A percentile compares a stretch with the other conserved stretches of the same genome.
Conservation (phyloP, 2,329 filamentous ascomycete genomes). For the Colletotrichum scovillei region DNA sequence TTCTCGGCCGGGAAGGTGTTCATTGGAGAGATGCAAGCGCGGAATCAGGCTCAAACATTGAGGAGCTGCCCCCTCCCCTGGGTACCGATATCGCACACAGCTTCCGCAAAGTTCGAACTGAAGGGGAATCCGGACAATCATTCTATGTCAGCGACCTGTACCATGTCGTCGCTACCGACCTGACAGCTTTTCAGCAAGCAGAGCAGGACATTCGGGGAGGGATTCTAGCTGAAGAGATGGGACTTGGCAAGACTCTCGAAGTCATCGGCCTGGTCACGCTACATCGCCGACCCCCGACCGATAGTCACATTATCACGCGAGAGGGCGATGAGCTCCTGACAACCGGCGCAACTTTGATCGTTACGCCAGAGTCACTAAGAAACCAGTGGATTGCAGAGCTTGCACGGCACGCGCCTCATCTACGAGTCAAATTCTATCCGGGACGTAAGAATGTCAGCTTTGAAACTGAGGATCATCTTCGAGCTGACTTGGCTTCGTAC, state of each 20-base stretch:
- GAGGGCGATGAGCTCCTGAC: slow-evolving; percentile 57
- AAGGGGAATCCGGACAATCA: neutral
- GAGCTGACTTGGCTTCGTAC: slow-evolving; percentile 58
- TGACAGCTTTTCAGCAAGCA: slow-evolving; percentile 53
- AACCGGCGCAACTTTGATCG: slow-evolving; percentile 70
- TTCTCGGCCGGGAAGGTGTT: slow-evolving; percentile 74
- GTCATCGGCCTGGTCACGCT: slow-evolving; percentile 76
- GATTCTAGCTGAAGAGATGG: slow-evolving; percentile 85
- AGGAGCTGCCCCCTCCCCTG: slow-evolving; percentile 25
- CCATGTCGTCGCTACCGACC: slow-evolving; percentile 66
- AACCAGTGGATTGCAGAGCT: slow-evolving; percentile 74
- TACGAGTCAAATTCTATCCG: slow-evolving; percentile 67
- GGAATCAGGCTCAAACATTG: slow-evolving; percentile 37
- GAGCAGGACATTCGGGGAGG: slow-evolving; percentile 65
- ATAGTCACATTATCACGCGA: slow-evolving; percentile 45
- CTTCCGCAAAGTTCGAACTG: slow-evolving; percentile 17
- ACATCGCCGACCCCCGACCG: slow-evolving; percentile 58
- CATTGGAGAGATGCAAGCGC: slow-evolving; percentile 49
- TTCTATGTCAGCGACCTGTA: slow-evolving; percentile 73
- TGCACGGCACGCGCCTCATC: slow-evolving; percentile 65
- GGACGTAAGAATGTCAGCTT: slow-evolving; percentile 55
- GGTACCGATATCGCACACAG: slow-evolving; percentile 24
- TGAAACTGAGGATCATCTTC: slow-evolving; percentile 51
- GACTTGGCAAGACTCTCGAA: slow-evolving; percentile 84
- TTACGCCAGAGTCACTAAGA: slow-evolving; percentile 66